phyloP scores from a whole-genome alignment of 2,329 filamentous ascomycete genomes.

The Seiridium unicorne region DNA sequence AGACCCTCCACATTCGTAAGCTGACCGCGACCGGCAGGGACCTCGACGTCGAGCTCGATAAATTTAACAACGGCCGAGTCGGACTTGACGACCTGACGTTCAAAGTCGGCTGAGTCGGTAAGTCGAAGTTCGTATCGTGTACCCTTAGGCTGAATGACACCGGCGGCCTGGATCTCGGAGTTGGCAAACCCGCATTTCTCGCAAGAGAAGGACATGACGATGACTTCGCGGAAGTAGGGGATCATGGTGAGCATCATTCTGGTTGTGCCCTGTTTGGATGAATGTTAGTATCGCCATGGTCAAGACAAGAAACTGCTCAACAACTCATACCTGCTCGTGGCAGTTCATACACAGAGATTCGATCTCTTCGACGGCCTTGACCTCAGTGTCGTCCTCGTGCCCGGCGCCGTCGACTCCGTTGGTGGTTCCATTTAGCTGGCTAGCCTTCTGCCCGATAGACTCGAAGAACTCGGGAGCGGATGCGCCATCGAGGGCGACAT shows the following conservation, averaged over 20 bases:
- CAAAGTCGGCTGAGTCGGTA: slow-evolving; percentile 70
- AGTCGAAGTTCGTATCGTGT: slow-evolving; percentile 80
- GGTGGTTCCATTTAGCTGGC: slow-evolving; percentile 42
- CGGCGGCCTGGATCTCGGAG: slow-evolving; percentile 90
- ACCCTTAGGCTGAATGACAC: slow-evolving; percentile 87
- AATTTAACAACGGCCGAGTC: slow-evolving; percentile 84
- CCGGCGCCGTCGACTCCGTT: slow-evolving; percentile 24
- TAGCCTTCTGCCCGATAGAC: slow-evolving; percentile 60
- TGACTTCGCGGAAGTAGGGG: slow-evolving; percentile 95
- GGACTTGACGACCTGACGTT: slow-evolving; percentile 87
- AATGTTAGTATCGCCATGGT: background rate
- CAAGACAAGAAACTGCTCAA: background rate
- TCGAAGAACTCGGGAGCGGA: slow-evolving; percentile 55
- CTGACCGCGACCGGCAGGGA: slow-evolving; percentile 86
- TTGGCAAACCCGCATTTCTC: slow-evolving; percentile 86
- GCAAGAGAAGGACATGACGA: slow-evolving; percentile 96
- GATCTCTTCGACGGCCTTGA: slow-evolving; percentile 62
- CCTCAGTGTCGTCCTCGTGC: slow-evolving; percentile 41
- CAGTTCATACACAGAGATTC: slow-evolving; percentile 88
- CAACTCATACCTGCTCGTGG: slow-evolving; percentile 62
- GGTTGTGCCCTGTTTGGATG: slow-evolving; percentile 66
- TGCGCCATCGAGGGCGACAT: slow-evolving; percentile 30
- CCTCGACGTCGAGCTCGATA: slow-evolving; percentile 89
- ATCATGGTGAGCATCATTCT: slow-evolving; percentile 87
- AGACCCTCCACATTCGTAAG: slow-evolving; percentile 93